Evolutionary conservation across 2,329 filamentous ascomycete genomes (phyloP), one percentile per base, ranked within the genome.

Genomic region (Tolypocladium cylindrosporum): DNA sequence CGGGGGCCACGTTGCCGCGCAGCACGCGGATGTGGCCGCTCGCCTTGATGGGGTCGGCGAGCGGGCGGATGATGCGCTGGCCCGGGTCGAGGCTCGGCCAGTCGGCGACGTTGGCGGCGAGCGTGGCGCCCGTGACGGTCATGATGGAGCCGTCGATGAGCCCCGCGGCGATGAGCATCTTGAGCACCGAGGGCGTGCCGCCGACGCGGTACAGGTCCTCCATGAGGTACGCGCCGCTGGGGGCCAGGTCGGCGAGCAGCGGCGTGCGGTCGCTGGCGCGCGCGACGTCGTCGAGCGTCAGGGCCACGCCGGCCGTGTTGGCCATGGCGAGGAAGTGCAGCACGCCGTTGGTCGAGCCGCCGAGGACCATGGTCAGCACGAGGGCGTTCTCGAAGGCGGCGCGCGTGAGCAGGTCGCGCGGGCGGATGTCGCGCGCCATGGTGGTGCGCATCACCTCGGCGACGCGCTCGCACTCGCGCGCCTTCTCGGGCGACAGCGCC

Each of bases 241-340:
- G 93, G 0, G 90, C 89, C 16, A 96, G 81, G 68, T 96, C 87
- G 1, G 91, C 91, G 41, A 96, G 84, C 74, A 91, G 92, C 0
- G 91, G 91, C 1, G 91, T 90, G 69, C 89, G 89, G 74, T 93
- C 82, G 68, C 86, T 89, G 48, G 91, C 87, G 61, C 88, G 81
- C 70, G 92, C 88, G 66, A 96, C 81, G 71, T 96, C 91, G 69
- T 94, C 89, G 41, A 96, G 77, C 0, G 86, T 88, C 14, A 96
- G 78, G 37, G 81, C 77, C 1, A 96, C 87, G 61, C 86, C 88
- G 41, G 91, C 91, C 0, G 90, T 90, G 68, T 89, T 87, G 45
- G 91, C 91, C 87, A 96, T 96, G 65, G 91, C 91, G 54, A 96
- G 83, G 68, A 95, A 87, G 71, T 96, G 91, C 57, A 96, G 80